Evolutionary conservation across 768 basidiomycete genomes (phyloP), one percentile per base, ranked within the genome.

Genomic region (Boletus rufocinnamomeus): DNA sequence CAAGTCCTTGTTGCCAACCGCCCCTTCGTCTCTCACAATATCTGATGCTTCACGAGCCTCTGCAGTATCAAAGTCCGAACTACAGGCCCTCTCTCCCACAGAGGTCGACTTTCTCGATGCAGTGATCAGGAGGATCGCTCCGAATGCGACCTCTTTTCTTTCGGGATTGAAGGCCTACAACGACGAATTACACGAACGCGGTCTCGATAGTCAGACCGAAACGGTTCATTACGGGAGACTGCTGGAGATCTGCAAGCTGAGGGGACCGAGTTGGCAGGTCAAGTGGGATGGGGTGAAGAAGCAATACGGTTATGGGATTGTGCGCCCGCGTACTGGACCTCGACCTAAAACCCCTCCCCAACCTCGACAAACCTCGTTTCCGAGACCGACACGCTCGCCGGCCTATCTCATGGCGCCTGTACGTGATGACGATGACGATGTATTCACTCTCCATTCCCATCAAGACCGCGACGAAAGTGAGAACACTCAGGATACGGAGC

Each of bases 161-260:
- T 82, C 84, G 6, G 82, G 93, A n/a, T 86, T 92, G 79, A 91
- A 89, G 68, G 88, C 91, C 0, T 94, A 95, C 73, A 90, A 87
- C 66, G 86, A 89, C 56, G 82, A 93, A 23, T 75, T 94, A 25
- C 80, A 82, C 57, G 87, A 89, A 63, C 81, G 86, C 2, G 87
- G 87, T 3, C 73, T 93, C n/a, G 89, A 93, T 60, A 81, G 86
- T 23, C 84, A 87, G 61, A 78, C 82, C 9, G 93, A 93, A 69
- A 89, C 90, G 11, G 77, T 87, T 4, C 91, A 88, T 67, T 95
- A 94, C 69, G 84, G 85, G 21, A 89, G 91, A 69, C 72, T 95
- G 32, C 74, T 95, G 58, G 93, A 94, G 71, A 77, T 95, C 4
- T 90, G 90, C 47, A 91, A 89, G 43, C 68, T 94, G 65, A 89